phyloP scores from a whole-genome alignment of 2,329 filamentous ascomycete species.

The Thielaviopsis euricoi region DNA sequence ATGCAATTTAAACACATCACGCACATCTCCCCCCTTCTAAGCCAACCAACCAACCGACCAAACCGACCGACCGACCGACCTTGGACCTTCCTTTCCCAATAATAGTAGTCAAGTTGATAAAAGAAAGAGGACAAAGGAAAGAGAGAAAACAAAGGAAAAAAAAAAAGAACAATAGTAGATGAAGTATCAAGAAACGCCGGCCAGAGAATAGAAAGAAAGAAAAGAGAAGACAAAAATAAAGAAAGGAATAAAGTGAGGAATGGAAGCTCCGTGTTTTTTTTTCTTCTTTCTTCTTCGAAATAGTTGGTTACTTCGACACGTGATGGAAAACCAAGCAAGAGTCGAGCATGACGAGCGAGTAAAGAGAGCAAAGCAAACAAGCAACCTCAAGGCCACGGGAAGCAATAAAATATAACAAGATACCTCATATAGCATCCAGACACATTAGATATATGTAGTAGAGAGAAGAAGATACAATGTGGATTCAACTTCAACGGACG shows the following conservation, averaged over 20 bases:
- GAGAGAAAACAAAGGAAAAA: background rate
- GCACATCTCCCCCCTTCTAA: background rate
- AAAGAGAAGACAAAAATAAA: background rate
- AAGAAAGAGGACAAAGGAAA: constrained; percentile 1
- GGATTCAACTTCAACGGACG: background rate
- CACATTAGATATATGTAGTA: background rate
- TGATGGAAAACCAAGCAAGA: background rate
- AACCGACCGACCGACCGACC: background rate
- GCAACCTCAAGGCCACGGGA: background rate
- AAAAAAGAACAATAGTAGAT: background rate
- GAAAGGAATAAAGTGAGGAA: too few relatives aligned
- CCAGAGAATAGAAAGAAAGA: background rate
- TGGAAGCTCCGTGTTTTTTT: constrained; percentile 3
- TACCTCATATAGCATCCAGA: background rate
- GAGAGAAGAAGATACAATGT: background rate
- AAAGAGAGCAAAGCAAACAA: too few relatives aligned
- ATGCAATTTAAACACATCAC: background rate
- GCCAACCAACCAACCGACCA: background rate
- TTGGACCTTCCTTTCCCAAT: background rate
- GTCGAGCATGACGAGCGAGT: background rate
- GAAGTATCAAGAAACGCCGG: background rate
- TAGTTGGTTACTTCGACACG: background rate
- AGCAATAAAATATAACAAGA: background rate
- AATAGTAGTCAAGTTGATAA: background rate
- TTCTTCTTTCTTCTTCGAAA: background rate